Conservation (phyloP, 192 early-diverging fungal genomes). For the Entophlyctis luteolus region DNA sequence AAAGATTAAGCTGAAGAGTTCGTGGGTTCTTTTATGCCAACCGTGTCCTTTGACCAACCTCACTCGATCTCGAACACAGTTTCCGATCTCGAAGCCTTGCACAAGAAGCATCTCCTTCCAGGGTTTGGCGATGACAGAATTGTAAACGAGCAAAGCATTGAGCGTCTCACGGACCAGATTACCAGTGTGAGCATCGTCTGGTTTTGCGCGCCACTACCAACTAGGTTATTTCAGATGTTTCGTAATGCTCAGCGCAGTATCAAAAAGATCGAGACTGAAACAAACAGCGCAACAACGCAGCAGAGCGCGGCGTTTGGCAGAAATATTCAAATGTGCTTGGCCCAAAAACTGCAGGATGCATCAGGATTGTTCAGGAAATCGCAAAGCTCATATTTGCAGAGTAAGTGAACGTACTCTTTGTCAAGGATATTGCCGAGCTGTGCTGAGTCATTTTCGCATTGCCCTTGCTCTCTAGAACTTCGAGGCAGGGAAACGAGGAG, state of each 20-base stretch:
- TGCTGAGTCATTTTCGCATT: not conserved
- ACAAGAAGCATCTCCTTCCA: slow-evolving; percentile 84
- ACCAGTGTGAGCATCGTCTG: slow-evolving; percentile 53
- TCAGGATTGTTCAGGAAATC: slow-evolving; percentile 78
- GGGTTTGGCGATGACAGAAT: slow-evolving; percentile 84
- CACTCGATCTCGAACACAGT: slow-evolving; percentile 35
- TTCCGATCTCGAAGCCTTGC: slow-evolving; percentile 68
- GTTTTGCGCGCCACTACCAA: slow-evolving; percentile 8
- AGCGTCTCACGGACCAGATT: slow-evolving; percentile 76
- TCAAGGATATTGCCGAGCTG: not conserved
- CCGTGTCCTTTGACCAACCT: slow-evolving; percentile 13
- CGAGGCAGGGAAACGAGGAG: slow-evolving; percentile 35
- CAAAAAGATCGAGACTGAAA: slow-evolving; percentile 63
- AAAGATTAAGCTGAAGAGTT: slow-evolving; percentile 55
- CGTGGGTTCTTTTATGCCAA: not conserved
- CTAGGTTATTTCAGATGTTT: slow-evolving; percentile 62
- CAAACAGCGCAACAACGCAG: slow-evolving; percentile 8
- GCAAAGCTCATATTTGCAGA: slow-evolving; percentile 84
- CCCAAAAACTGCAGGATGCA: slow-evolving; percentile 82
- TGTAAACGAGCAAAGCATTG: slow-evolving; percentile 65
- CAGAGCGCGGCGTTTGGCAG: slow-evolving; percentile 65
- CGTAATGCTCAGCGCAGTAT: slow-evolving; percentile 75
- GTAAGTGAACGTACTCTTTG: slow-evolving; percentile 36
- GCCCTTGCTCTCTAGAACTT: slow-evolving; percentile 30
- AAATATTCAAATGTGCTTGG: slow-evolving; percentile 88